Evolutionary conservation across 2,329 filamentous ascomycete species (phyloP).

Genomic region (Clonostachys byssicola): DNA sequence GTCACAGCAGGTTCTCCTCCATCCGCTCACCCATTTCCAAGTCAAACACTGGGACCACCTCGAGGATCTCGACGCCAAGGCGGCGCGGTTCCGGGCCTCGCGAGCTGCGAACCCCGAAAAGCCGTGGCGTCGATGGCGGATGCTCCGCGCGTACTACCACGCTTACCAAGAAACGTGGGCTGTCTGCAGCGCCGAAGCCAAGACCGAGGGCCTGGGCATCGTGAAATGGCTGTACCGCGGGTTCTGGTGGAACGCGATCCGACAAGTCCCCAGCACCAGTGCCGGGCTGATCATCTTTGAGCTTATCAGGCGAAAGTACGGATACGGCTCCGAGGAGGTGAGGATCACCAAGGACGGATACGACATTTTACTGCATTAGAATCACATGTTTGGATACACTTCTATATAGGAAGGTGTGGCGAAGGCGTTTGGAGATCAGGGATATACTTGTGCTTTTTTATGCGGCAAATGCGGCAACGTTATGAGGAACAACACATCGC

Average conservation of each 20-base stretch:
- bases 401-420: no score
- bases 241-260: conserved; percentile 68
- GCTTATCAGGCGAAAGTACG: conserved; percentile 69
- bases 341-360: conserved; percentile 66
- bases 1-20: conserved; percentile 64
- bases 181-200: conserved; percentile 55
- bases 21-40: conserved; percentile 68
- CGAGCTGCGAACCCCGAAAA: conserved; percentile 17
- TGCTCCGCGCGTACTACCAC: conserved; percentile 62
- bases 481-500: no score
- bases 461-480: no score
- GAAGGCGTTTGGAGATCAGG: no score
- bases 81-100: conserved; percentile 36
- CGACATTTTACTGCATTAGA: conserved; percentile 55
- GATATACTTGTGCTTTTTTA: no score
- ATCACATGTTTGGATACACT: no score
- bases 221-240: conserved; percentile 64
- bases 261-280: conserved; percentile 73
- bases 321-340: conserved; percentile 55
- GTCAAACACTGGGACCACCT: conserved; percentile 69
- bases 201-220: conserved; percentile 49
- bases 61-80: conserved; percentile 64
- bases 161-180: conserved; percentile 67
- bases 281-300: conserved; percentile 78
- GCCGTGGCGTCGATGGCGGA: conserved; percentile 34